These are phyloP conservation scores for Chlamydomonas applanata DNA, from an alignment of 139 green algal genomes.

Conservation along the genomic window DNA sequence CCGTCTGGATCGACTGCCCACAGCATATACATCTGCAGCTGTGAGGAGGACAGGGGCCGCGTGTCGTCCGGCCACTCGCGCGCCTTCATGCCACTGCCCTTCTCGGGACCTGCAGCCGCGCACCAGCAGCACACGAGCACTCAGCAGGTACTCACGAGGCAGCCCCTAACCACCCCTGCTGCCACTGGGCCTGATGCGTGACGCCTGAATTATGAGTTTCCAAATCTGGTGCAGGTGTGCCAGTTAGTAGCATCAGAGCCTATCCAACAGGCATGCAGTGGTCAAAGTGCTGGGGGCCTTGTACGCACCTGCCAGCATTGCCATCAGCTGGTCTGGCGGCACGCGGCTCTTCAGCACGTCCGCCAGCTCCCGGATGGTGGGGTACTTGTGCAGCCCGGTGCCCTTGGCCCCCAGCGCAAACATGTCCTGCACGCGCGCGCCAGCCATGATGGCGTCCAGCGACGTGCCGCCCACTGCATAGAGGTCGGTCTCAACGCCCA, in stretches of 20 bases:
- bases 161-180: no score
- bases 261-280: no score
- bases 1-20: background rate
- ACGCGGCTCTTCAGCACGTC: background rate
- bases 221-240: no score
- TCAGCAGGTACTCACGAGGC: no score
- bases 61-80: background rate
- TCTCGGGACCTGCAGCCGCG: no score
- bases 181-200: no score
- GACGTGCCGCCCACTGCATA: conserved; percentile 5
- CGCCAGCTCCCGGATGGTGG: background rate
- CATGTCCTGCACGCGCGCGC: background rate
- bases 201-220: no score
- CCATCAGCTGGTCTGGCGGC: background rate
- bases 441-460: conserved; percentile 5
- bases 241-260: no score
- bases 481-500: conserved; percentile 1
- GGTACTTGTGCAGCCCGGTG: conserved; percentile 4
- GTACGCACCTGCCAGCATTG: background rate
- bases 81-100: background rate
- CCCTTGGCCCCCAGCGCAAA: background rate
- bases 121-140: no score
- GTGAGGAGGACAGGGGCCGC: background rate
- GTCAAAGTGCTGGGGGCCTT: no score
- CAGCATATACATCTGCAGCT: conserved; percentile 9